Evolutionary conservation across 176 grass and related monocot species (phyloP).

Genomic region (Pontederia crassipes): DNA sequence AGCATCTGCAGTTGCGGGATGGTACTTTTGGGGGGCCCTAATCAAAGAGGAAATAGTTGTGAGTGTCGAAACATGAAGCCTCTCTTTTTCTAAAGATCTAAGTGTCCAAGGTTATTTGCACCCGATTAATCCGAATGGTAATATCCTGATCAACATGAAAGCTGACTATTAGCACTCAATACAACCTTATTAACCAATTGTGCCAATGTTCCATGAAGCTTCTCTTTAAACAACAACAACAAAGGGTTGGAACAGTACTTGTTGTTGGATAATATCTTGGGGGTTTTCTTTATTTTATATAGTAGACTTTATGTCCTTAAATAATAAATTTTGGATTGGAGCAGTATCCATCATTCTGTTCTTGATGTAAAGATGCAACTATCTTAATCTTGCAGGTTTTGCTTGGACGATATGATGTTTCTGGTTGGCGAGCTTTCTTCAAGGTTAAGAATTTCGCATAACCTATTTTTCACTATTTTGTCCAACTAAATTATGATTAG

Average conservation of each 20-base stretch:
- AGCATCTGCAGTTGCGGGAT: slow-evolving; percentile 63
- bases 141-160: no score
- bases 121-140: no score
- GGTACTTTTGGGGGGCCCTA: slow-evolving; percentile 83
- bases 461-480: background rate
- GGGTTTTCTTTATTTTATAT: no score
- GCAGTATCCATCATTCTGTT: no score
- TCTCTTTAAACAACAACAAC: slow-evolving; percentile 93
- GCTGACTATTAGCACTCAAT: no score
- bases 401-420: slow-evolving; percentile 89
- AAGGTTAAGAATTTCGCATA: slow-evolving; percentile 42
- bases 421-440: slow-evolving; percentile 93
- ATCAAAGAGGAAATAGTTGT: slow-evolving; percentile 94
- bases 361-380: background rate
- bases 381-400: slow-evolving; percentile 46
- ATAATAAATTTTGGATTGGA: no score
- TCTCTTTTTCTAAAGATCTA: slow-evolving; percentile 24
- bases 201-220: no score
- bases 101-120: no score
- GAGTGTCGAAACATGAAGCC: slow-evolving; percentile 99
- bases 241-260: slow-evolving; percentile 32
- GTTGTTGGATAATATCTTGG: background rate
- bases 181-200: no score
- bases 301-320: no score
- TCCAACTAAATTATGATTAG: background rate